Evolutionary conservation across 2,329 filamentous ascomycete genomes (phyloP), one percentile per base, ranked within the genome.

Genomic region (Allantophomopsis lycopodina): DNA sequence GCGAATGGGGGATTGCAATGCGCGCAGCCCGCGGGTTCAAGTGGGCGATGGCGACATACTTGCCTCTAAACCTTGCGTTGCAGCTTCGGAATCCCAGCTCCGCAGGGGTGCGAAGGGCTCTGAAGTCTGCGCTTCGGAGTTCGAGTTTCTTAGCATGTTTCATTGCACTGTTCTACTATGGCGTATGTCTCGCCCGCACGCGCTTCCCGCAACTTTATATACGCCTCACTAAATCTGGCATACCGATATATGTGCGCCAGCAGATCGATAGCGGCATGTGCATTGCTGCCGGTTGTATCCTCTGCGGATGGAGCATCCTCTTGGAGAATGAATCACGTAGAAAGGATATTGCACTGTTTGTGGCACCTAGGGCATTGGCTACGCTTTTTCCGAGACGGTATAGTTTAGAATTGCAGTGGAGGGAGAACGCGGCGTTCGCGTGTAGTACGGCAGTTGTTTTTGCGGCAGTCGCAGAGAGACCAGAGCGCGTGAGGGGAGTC

Each of bases 231-330:
- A 16, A 89, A 11, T 61, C 88, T 17, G 71, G 74, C n/a, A 63
- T 55, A 14, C 67, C 73, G 43, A 57, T 56, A 1, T 48, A 55
- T 1, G 53, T 61, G 17, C 59, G 68, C 18, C 70, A 75, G 52
- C 55, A 52, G 38, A 71, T 79, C 42, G 75, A 80, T 43, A 58
- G 65, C 5, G 78, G 78, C 2, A 53, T 86, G 8, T 88, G 83
- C 50, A 74, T 93, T 8, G 73, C 73, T 7, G 61, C 69, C 0
- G 85, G 84, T 6, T 89, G 84, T 57, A 57, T 76, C 40, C 62
- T 86, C 33, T 93, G 85, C 54, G 86, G 86, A 2, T 86, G 81
- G 79, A 88, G 83, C 59, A 76, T 91, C 35, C 63, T 93, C 35
- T 60, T 86, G 30, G 86, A 93, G 65, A 73, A 57, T 52, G 50